phyloP scores from a whole-genome alignment of 768 basidiomycete genomes.

The Podaxis sp. region DNA sequence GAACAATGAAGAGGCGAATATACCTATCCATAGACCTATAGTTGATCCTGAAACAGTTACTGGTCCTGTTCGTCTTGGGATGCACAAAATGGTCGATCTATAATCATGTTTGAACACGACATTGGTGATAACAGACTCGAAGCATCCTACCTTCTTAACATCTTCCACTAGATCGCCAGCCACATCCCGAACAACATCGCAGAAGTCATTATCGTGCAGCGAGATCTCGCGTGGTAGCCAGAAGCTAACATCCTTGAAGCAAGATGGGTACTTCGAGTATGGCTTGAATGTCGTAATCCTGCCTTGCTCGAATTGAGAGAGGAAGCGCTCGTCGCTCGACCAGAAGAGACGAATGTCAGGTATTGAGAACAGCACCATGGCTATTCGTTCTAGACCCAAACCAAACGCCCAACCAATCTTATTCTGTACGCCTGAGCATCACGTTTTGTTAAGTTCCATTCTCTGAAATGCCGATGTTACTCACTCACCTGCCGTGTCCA shows the following conservation, averaged over 20 bases:
- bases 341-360: slow-evolving; percentile 99
- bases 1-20: slow-evolving; percentile 16
- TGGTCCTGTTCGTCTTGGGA: slow-evolving; percentile 78
- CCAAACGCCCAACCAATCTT: slow-evolving; percentile 99
- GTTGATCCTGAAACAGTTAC: slow-evolving; percentile 87
- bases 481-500: slow-evolving; percentile 80
- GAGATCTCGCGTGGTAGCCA: slow-evolving; percentile 64
- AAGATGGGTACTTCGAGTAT: slow-evolving; percentile 90
- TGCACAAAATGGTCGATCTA: slow-evolving; percentile 93
- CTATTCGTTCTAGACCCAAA: slow-evolving; percentile 93
- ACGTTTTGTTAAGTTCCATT: slow-evolving; percentile 13
- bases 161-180: slow-evolving; percentile 93
- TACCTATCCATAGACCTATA: slow-evolving; percentile 97
- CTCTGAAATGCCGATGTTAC: slow-evolving; percentile 20
- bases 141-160: slow-evolving; percentile 68
- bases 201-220: slow-evolving; percentile 96
- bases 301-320: slow-evolving; percentile 78
- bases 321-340: slow-evolving; percentile 86
- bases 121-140: neutral
- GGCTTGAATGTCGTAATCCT: slow-evolving; percentile 81
- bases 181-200: slow-evolving; percentile 89
- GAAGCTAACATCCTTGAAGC: slow-evolving; percentile 94
- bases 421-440: slow-evolving; percentile 58
- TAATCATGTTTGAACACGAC: slow-evolving; percentile 15
- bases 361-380: slow-evolving; percentile 96